These are phyloP conservation scores for Akanthomyces uredinophilus DNA, from an alignment of 2,329 filamentous ascomycete genomes.

Conservation along the genomic window DNA sequence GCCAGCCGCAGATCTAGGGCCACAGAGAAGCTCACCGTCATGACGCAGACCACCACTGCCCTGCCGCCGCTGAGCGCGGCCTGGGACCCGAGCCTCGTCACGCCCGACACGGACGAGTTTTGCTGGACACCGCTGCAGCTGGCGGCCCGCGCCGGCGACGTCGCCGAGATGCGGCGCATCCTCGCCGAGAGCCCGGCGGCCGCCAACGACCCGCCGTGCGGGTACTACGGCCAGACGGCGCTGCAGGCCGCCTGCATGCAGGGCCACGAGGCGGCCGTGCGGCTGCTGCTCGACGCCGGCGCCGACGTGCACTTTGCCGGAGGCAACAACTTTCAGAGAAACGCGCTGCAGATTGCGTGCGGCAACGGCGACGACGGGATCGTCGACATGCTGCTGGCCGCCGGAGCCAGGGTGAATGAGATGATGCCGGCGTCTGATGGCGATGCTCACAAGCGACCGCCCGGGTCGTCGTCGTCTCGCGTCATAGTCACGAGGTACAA, in stretches of 20 bases:
- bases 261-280: constrained; percentile 17
- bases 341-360: constrained; percentile 11
- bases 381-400: constrained; percentile 1
- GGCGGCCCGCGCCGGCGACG: constrained; percentile 28
- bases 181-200: constrained; percentile 23
- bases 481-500: constrained; percentile 24
- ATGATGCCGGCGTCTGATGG: neutral
- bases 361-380: neutral
- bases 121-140: constrained; percentile 32
- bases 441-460: neutral
- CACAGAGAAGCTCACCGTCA: neutral
- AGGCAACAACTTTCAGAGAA: constrained; percentile 1
- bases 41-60: neutral
- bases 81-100: constrained; percentile 12
- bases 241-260: constrained; percentile 32
- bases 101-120: constrained; percentile 23
- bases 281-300: neutral
- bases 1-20: too few species aligned
- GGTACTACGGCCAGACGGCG: constrained; percentile 33
- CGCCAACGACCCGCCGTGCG: constrained; percentile 28
- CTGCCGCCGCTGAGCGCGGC: constrained; percentile 12
- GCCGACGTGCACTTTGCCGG: constrained; percentile 2
- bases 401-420: constrained; percentile 2
- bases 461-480: neutral
- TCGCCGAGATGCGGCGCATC: constrained; percentile 22